Base-by-base conservation (phyloP, 352 stramenopile genomes). In the Globisporangium acanthophoron region DNA sequence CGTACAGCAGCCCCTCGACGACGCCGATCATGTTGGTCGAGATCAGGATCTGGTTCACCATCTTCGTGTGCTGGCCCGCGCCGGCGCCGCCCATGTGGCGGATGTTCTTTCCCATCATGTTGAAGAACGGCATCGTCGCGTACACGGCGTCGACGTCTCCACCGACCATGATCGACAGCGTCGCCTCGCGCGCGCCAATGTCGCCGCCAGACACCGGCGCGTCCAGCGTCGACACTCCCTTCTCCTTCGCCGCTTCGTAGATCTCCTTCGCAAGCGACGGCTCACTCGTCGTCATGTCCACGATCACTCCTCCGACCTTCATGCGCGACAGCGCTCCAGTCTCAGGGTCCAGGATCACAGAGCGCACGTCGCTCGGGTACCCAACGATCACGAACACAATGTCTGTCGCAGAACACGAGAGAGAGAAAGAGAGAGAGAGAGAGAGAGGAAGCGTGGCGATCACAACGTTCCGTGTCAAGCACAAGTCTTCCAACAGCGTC, bases 11-110 rank as follows among this genome's bases (percentile, higher is more conserved):
- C 7, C 87, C 80, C 71, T 97, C 89, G 12, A 90, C 82, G 12
- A 96, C 83, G 37, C 88, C 89, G 53, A 96, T 92, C 86, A 94
- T 94, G 62, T 87, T 91, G 47, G 82, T 92, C 43, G 82, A 78
- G 55, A 94, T 94, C 65, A 93, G 58, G 61, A 94, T 90, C 61
- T 97, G 89, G 67, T 97, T 97, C 56, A 97, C 87, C 85, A 96
- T 95, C 75, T 97, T 97, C 18, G 88, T 96, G 62, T 95, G 82
- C 59, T 96, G 87, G 0, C 89, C 89, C 37, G 84, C 75, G 4
- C 88, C 90, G 18, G 87, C 58, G 12, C 73, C 72, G 29, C 90
- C 90, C 82, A 96, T 96, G 68, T 96, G 85, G 11, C 83, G 79
- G 56, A 97, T 75, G 41, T 93, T 96, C 61, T 93, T 95, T 61